Evolutionary conservation across 106 monocot species (phyloP).

Genomic region (Chionographis japonica): DNA sequence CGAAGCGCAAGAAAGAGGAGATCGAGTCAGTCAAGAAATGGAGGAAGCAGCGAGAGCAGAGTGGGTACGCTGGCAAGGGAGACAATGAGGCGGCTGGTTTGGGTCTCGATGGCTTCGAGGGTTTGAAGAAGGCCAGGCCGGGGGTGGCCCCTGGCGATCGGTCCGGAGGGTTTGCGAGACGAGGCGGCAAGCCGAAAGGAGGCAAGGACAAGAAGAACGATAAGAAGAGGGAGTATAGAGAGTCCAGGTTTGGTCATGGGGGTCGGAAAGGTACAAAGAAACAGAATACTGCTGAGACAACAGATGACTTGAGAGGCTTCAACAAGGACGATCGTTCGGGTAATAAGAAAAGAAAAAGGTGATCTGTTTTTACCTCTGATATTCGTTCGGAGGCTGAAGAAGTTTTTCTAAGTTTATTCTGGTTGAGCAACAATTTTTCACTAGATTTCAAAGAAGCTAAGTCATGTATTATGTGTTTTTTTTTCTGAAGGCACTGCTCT

Average conservation of each 20-base stretch:
- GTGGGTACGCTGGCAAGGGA: constrained; percentile 54
- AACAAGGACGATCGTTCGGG: constrained; percentile 30
- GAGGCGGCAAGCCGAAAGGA: constrained; percentile 9
- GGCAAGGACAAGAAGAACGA: not conserved
- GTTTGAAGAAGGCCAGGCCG: constrained; percentile 43
- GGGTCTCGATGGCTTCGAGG: constrained; percentile 32
- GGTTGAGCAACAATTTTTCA: too few species aligned
- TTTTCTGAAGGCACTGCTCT: too few species aligned
- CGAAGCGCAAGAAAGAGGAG: constrained; percentile 80
- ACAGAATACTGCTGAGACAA: constrained; percentile 85
- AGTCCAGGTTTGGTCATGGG: constrained; percentile 78
- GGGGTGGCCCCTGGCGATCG: constrained; percentile 76
- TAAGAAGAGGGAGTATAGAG: constrained; percentile 48
- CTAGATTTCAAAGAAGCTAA: too few species aligned
- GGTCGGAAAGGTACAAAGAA: constrained; percentile 84
- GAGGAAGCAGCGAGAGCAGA: constrained; percentile 91
- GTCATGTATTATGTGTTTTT: too few species aligned
- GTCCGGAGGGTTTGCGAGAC: constrained; percentile 43
- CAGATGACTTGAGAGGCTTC: constrained; percentile 56
- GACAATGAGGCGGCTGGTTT: constrained; percentile 38
- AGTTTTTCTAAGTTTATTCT: too few species aligned
- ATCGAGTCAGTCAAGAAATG: constrained; percentile 94
- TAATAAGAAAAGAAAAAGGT: constrained; percentile 9
- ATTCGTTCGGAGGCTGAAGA: too few species aligned
- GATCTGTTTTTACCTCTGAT: too few species aligned